phyloP scores from a whole-genome alignment of 495 filamentous ascomycete genomes.

The Collariella sp. region DNA sequence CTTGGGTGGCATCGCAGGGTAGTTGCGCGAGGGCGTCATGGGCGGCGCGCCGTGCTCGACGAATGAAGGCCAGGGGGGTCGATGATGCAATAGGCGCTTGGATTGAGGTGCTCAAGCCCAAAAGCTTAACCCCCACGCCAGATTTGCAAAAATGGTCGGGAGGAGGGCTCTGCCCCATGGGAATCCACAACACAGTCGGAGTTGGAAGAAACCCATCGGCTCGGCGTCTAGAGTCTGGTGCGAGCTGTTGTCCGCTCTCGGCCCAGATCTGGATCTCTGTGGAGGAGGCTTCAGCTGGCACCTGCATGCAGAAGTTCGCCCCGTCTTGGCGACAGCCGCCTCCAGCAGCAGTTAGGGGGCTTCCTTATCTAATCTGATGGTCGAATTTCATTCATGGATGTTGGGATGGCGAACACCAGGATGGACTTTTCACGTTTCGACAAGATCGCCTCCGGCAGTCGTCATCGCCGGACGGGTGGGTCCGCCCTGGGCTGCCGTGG shows the following conservation, averaged over 20 bases:
- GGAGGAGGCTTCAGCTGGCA: not conserved
- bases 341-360: not conserved
- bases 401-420: not conserved
- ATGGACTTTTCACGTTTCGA: not conserved
- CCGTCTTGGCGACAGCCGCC: not conserved
- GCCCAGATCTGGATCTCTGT: not conserved
- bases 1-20: not conserved
- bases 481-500: not conserved
- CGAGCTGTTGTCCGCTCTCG: not conserved
- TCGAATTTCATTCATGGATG: no score
- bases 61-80: constrained; percentile 1
- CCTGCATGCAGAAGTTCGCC: not conserved
- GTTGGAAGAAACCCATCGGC: not conserved
- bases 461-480: not conserved
- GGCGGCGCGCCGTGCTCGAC: not conserved
- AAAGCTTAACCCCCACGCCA: constrained; percentile 14
- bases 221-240: not conserved
- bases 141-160: not conserved
- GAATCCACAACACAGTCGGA: not conserved
- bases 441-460: not conserved
- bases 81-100: constrained; percentile 18
- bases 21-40: not conserved
- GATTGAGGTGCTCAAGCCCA: constrained; percentile 13
- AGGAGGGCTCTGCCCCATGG: not conserved
- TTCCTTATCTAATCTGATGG: not conserved